phyloP scores from a whole-genome alignment of 169 alveolate genomes.

The Babesia sp. region DNA sequence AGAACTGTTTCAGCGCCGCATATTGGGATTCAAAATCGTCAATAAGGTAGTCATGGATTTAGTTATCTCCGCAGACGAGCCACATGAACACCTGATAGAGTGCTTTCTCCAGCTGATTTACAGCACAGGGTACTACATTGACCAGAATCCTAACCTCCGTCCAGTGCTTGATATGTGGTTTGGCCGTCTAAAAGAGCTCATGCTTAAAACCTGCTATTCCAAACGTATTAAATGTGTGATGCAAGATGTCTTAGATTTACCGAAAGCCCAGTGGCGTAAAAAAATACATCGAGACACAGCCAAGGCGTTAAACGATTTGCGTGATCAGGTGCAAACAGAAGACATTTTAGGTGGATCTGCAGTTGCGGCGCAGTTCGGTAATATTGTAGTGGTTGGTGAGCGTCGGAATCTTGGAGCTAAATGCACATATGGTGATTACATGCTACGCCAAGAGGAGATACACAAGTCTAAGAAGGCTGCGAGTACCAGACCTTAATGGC shows the following conservation, averaged over 20 bases:
- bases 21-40: conserved; percentile 84
- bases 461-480: conserved; percentile 31
- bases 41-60: conserved; percentile 86
- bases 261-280: conserved; percentile 88
- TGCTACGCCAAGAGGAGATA: conserved; percentile 76
- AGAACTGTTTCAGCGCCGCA: conserved; percentile 85
- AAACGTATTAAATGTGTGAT: conserved; percentile 86
- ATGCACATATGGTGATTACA: conserved; percentile 77
- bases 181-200: conserved; percentile 86
- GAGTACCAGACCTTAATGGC: background rate
- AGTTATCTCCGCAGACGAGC: conserved; percentile 83
- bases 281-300: conserved; percentile 88
- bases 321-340: conserved; percentile 86
- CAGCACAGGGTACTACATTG: conserved; percentile 88
- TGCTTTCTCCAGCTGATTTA: conserved; percentile 85
- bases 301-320: conserved; percentile 85
- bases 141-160: conserved; percentile 80
- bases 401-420: conserved; percentile 82
- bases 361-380: conserved; percentile 88
- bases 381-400: conserved; percentile 87
- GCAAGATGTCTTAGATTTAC: conserved; percentile 87
- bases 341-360: conserved; percentile 89
- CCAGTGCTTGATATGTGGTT: conserved; percentile 88
- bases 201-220: conserved; percentile 78
- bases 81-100: conserved; percentile 88